Evolutionary conservation across 495 filamentous ascomycete species (phyloP).

Genomic region (Aspergillus panamensis): DNA sequence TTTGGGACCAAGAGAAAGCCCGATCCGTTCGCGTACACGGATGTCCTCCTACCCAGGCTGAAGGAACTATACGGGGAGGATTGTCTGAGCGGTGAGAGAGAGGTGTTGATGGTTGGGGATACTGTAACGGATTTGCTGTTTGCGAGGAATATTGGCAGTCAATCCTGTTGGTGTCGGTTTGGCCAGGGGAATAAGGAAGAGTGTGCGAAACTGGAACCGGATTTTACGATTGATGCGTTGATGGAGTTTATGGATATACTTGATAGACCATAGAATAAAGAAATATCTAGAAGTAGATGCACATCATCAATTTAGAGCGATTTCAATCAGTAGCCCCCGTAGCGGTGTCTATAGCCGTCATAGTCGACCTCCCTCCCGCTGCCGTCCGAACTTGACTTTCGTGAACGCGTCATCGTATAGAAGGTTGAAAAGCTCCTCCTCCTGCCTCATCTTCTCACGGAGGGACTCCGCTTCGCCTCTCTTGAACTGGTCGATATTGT

Average conservation of each 20-base stretch:
- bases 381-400: too few species aligned
- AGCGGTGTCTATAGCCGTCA: too few species aligned
- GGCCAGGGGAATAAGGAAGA: constrained; percentile 13
- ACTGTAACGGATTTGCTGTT: constrained; percentile 17
- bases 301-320: too few species aligned
- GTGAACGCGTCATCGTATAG: too few species aligned
- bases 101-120: constrained; percentile 12
- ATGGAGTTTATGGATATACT: constrained; percentile 3
- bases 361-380: too few species aligned
- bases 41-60: constrained; percentile 24
- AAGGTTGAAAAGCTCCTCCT: too few species aligned
- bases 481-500: too few species aligned
- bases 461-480: too few species aligned
- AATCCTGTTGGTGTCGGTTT: constrained; percentile 18
- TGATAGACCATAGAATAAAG: neutral
- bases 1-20: constrained; percentile 27
- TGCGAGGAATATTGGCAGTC: constrained; percentile 16
- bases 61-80: neutral
- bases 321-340: too few species aligned
- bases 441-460: too few species aligned
- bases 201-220: constrained; percentile 11
- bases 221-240: constrained; percentile 18
- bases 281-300: neutral
- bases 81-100: neutral
- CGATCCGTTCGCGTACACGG: constrained; percentile 23